Percentiles rank a stretch among this genome's conserved stretches.
These are phyloP conservation scores for Yamadazyma philogaea DNA, from an alignment of 805 yeast species.

Conservation along the genomic window DNA sequence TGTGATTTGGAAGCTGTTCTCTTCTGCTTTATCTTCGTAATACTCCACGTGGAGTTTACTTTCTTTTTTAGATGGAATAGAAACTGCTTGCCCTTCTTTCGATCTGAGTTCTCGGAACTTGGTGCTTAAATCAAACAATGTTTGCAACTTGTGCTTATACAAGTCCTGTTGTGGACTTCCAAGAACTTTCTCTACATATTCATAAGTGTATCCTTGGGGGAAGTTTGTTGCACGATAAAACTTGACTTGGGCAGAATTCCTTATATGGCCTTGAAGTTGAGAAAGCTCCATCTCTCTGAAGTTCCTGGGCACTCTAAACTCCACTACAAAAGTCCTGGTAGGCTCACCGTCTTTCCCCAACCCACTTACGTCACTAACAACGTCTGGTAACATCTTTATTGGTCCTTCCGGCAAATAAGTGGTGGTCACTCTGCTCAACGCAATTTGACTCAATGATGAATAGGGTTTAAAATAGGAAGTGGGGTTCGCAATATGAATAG, in stretches of 20 bases:
- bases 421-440: constrained; percentile 60
- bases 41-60: constrained; percentile 1
- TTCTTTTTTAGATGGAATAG: constrained; percentile 6
- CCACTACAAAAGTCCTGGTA: constrained; percentile 45
- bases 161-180: constrained; percentile 20
- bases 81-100: constrained; percentile 14
- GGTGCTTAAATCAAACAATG: constrained; percentile 25
- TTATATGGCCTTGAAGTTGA: constrained; percentile 17
- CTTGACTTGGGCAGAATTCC: constrained; percentile 19
- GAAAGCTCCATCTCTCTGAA: constrained; percentile 7
- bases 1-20: not conserved
- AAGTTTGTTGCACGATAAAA: constrained; percentile 26
- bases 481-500: constrained; percentile 87
- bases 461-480: constrained; percentile 54
- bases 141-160: constrained; percentile 26
- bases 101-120: constrained; percentile 24
- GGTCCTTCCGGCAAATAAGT: constrained; percentile 69
- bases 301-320: constrained; percentile 22
- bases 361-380: constrained; percentile 50
- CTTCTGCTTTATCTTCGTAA: not conserved
- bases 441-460: constrained; percentile 48
- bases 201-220: constrained; percentile 53
- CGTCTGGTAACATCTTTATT: constrained; percentile 66
- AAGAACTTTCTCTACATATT: constrained; percentile 47
- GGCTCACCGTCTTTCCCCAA: constrained; percentile 38